Evolutionary conservation across 371 early-diverging fungal species (phyloP).

Genomic region (Cokeromyces recurvatus): DNA sequence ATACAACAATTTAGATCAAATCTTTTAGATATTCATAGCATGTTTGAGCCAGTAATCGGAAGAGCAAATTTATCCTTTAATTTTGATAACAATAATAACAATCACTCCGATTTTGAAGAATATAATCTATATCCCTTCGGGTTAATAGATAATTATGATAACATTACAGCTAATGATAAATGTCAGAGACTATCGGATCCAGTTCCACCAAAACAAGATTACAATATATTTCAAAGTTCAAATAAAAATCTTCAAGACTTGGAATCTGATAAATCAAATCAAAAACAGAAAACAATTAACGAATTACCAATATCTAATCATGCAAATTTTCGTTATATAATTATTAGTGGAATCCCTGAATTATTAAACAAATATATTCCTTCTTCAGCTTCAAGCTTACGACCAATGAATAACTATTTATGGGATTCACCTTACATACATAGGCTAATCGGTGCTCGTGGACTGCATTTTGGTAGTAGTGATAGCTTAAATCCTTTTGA

Average conservation of each 20-base stretch:
- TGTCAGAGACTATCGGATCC: neutral
- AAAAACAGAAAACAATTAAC: neutral
- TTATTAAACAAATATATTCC: constrained; percentile 27
- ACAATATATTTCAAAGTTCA: too few species aligned
- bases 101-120: neutral
- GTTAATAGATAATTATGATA: neutral
- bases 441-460: neutral
- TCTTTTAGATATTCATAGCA: constrained; percentile 22
- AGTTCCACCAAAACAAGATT: too few species aligned
- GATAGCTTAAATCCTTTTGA: constrained; percentile 4
- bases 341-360: constrained; percentile 55
- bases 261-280: neutral
- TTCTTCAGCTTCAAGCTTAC: constrained; percentile 13
- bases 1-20: constrained; percentile 26
- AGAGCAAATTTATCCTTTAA: constrained; percentile 7
- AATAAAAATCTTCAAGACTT: neutral
- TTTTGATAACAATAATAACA: neutral
- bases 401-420: constrained; percentile 41
- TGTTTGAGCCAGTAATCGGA: constrained; percentile 24
- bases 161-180: neutral
- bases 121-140: constrained; percentile 4
- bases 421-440: constrained; percentile 8
- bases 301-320: constrained; percentile 6
- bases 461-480: neutral
- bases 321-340: constrained; percentile 32